Evolutionary conservation across 2,329 filamentous ascomycete species (phyloP).

Genomic region (Sarocladium brachiariae): DNA sequence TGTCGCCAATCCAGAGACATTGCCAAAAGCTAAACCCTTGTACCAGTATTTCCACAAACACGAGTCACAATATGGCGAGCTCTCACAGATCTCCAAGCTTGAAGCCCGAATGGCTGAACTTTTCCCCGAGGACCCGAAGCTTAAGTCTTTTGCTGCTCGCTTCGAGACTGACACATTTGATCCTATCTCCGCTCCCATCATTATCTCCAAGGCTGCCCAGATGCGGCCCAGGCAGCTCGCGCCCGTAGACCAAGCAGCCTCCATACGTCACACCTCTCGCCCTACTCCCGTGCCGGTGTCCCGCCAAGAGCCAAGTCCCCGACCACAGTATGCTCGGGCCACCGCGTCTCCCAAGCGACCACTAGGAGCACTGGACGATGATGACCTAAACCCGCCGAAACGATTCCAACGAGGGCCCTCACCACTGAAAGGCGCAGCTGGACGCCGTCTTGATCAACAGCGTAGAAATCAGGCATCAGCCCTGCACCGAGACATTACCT

Average conservation of each 20-base stretch:
- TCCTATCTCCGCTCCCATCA: constrained; percentile 70
- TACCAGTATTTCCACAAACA: constrained; percentile 93
- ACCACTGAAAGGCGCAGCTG: constrained; percentile 84
- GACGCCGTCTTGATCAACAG: constrained; percentile 76
- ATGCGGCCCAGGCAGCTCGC: constrained; percentile 57
- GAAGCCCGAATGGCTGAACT: constrained; percentile 89
- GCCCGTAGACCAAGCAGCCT: constrained; percentile 40
- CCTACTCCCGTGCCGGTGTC: constrained; percentile 13
- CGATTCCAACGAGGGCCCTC: constrained; percentile 88
- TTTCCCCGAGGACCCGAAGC: constrained; percentile 79
- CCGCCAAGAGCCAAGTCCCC: constrained; percentile 36
- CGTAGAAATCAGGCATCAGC: constrained; percentile 57
- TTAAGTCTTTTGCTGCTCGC: constrained; percentile 68
- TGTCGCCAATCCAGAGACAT: constrained; percentile 65
- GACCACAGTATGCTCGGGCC: constrained; percentile 38
- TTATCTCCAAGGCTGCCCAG: constrained; percentile 75
- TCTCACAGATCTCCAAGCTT: constrained; percentile 82
- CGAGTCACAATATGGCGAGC: constrained; percentile 88
- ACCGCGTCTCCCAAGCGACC: constrained; percentile 56
- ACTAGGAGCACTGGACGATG: constrained; percentile 59
- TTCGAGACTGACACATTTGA: constrained; percentile 70
- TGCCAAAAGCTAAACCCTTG: constrained; percentile 72
- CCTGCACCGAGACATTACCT: constrained; percentile 63
- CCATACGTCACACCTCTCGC: constrained; percentile 38
- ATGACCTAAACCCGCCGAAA: constrained; percentile 67